Percentiles rank a stretch among this genome's conserved stretches.
phyloP scores from a whole-genome alignment of 2,329 filamentous ascomycete genomes.

The Juglanconis juglandina region DNA sequence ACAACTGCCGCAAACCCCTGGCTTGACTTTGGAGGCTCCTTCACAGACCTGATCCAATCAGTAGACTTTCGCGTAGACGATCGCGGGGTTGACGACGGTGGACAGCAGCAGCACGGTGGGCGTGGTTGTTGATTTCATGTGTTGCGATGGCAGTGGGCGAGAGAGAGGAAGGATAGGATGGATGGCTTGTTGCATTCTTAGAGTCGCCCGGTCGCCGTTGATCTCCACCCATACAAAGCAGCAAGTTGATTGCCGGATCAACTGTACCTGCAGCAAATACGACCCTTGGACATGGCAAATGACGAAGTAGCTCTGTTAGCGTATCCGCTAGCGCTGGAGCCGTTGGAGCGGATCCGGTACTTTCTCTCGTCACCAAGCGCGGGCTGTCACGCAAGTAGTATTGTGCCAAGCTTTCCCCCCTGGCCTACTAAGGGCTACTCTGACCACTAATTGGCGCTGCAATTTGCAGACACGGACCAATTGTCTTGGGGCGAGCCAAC shows the following conservation, averaged over 20 bases:
- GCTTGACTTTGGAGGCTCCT: neutral
- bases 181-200: neutral
- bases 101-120: neutral
- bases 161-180: neutral
- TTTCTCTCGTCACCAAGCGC: accelerated
- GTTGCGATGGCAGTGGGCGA: neutral
- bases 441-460: neutral
- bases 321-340: neutral
- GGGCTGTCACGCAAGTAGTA: neutral
- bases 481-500: neutral
- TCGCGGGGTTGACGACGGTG: neutral
- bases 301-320: neutral
- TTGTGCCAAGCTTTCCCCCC: slow-evolving; percentile 4
- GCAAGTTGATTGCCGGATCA: neutral
- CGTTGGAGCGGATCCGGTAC: neutral
- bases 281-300: neutral
- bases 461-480: slow-evolving; percentile 7
- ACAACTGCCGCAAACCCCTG: neutral
- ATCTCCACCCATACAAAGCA: neutral
- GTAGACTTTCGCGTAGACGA: neutral
- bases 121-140: neutral
- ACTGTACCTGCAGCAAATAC: slow-evolving; percentile 12
- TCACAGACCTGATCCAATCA: neutral
- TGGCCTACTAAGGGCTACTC: slow-evolving; percentile 5
- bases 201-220: neutral